phyloP scores from a whole-genome alignment of 2,329 filamentous ascomycete species.

The Cercospora sp. region DNA sequence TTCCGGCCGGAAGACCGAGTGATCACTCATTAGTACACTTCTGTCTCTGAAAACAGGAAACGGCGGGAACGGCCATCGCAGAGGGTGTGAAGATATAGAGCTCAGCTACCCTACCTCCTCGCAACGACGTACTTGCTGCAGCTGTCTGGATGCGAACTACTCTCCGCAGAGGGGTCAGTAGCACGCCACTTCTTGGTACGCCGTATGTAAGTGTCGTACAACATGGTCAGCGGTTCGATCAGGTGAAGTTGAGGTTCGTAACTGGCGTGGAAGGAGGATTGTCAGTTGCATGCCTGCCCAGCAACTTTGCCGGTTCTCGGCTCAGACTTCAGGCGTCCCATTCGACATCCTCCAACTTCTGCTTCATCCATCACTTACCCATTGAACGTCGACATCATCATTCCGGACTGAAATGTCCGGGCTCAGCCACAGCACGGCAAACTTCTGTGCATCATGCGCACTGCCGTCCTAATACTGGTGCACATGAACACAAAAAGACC shows the following conservation, averaged over 20 bases:
- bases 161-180: conserved; percentile 10
- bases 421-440: background rate
- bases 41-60: background rate
- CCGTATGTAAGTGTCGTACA: conserved; percentile 12
- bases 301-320: background rate
- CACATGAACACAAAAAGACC: background rate
- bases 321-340: background rate
- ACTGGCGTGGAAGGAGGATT: background rate
- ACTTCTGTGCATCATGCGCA: background rate
- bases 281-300: background rate
- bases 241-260: conserved; percentile 11
- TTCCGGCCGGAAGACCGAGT: conserved; percentile 11
- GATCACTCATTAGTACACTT: conserved; percentile 7
- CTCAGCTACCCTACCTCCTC: conserved; percentile 10
- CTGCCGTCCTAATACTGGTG: background rate
- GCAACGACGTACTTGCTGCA: conserved; percentile 9
- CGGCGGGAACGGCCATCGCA: conserved; percentile 1
- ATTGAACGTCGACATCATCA: background rate
- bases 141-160: conserved; percentile 10
- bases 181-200: conserved; percentile 15
- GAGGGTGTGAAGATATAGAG: background rate
- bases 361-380: background rate
- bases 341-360: background rate
- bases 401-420: background rate
- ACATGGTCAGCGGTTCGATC: conserved; percentile 11